phyloP scores from a whole-genome alignment of 768 basidiomycete genomes.

The Omphalotus guepiniiformis region DNA sequence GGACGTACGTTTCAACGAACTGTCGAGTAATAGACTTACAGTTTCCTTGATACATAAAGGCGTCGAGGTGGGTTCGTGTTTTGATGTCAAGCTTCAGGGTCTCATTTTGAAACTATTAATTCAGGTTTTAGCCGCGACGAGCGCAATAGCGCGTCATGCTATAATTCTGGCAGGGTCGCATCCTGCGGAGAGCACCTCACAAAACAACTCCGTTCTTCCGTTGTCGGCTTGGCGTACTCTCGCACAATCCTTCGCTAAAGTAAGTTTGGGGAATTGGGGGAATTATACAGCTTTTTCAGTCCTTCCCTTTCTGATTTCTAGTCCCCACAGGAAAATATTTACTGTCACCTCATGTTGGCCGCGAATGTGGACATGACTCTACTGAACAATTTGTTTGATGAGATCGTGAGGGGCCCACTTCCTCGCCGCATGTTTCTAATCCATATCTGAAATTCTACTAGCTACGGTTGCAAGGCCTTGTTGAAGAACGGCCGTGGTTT shows the following conservation, averaged over 20 bases:
- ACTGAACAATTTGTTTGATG: slow-evolving; percentile 43
- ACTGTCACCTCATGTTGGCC: slow-evolving; percentile 54
- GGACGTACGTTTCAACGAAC: neutral
- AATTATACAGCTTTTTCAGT: slow-evolving; percentile 14
- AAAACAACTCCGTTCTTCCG: too few species aligned
- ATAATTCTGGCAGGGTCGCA: slow-evolving; percentile 51
- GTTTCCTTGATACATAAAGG: neutral
- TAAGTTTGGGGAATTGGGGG: too few species aligned
- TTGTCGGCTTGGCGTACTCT: slow-evolving; percentile 29
- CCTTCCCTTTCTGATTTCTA: slow-evolving; percentile 7
- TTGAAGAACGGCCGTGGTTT: slow-evolving; percentile 41
- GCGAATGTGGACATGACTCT: slow-evolving; percentile 41
- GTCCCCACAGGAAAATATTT: slow-evolving; percentile 47
- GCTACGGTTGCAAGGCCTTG: slow-evolving; percentile 35
- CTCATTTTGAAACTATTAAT: neutral
- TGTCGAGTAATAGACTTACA: neutral
- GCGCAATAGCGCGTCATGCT: slow-evolving; percentile 39
- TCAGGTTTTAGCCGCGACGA: slow-evolving; percentile 1
- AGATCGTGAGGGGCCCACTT: slow-evolving; percentile 33
- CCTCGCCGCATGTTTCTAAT: neutral
- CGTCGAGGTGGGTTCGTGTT: neutral
- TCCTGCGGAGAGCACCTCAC: slow-evolving; percentile 27
- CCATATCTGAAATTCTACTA: slow-evolving; percentile 15
- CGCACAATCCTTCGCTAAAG: slow-evolving; percentile 42
- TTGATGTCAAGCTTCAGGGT: neutral